Conservation (phyloP, 768 basidiomycete species). For the Leucosporidium scottii region DNA sequence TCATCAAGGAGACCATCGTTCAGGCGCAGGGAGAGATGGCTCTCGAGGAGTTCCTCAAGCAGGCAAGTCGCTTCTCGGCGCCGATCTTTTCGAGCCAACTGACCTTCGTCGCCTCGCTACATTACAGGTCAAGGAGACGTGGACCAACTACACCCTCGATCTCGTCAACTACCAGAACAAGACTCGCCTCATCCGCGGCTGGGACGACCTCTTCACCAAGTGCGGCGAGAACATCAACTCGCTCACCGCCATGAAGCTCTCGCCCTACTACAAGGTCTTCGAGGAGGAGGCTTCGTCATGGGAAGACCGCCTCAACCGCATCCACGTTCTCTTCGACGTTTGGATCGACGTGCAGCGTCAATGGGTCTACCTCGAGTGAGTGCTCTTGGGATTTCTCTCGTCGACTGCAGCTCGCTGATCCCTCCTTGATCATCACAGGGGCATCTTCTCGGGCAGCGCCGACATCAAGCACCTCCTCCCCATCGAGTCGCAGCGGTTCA, state of each 20-base stretch:
- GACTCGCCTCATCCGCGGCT: slow-evolving; percentile 77
- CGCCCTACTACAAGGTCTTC: slow-evolving; percentile 91
- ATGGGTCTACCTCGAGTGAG: slow-evolving; percentile 90
- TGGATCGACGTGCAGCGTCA: slow-evolving; percentile 99
- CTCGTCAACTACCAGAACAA: slow-evolving; percentile 98
- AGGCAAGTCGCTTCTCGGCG: slow-evolving; percentile 46
- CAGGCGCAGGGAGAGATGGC: slow-evolving; percentile 90
- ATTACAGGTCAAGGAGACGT: slow-evolving; percentile 87
- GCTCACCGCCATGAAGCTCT: slow-evolving; percentile 90
- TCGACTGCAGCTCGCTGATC: background rate
- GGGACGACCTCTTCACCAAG: slow-evolving; percentile 54
- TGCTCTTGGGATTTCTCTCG: background rate
- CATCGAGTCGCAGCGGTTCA: slow-evolving; percentile 84
- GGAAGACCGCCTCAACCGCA: slow-evolving; percentile 55
- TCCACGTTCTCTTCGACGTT: slow-evolving; percentile 95
- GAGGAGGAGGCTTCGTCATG: slow-evolving; percentile 43
- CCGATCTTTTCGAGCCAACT: background rate
- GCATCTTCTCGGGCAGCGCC: slow-evolving; percentile 98
- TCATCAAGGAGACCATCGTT: slow-evolving; percentile 89
- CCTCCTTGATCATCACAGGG: slow-evolving; percentile 40
- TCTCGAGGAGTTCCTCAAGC: slow-evolving; percentile 42
- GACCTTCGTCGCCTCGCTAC: background rate
- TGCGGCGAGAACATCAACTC: slow-evolving; percentile 97
- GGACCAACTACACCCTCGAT: slow-evolving; percentile 92
- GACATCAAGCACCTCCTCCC: slow-evolving; percentile 99